Conservation (phyloP, 2,329 filamentous ascomycete genomes). For the Emericellopsis atlantica region DNA sequence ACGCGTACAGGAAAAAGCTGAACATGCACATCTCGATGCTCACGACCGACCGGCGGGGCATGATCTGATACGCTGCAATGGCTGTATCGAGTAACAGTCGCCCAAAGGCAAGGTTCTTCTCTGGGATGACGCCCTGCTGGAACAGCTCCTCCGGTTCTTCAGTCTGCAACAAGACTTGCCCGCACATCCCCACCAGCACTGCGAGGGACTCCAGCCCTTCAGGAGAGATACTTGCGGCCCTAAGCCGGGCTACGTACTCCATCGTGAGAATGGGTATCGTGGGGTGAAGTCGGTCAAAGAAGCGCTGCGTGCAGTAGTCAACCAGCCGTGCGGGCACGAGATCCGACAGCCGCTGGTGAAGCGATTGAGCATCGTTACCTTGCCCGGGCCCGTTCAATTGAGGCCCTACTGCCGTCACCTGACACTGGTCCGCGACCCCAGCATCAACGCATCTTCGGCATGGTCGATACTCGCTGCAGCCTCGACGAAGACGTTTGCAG, state of each 20-base stretch:
- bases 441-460: slow-evolving; percentile 27
- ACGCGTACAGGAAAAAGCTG: slow-evolving; percentile 30
- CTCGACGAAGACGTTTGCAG: slow-evolving; percentile 27
- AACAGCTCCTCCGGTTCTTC: slow-evolving; percentile 20
- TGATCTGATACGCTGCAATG: slow-evolving; percentile 17
- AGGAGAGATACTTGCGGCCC: slow-evolving; percentile 7
- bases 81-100: slow-evolving; percentile 23
- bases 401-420: slow-evolving; percentile 1
- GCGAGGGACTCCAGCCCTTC: slow-evolving; percentile 20
- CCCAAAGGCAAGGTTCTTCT: slow-evolving; percentile 24
- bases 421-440: slow-evolving; percentile 24
- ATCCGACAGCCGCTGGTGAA: slow-evolving; percentile 8
- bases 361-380: not conserved
- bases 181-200: slow-evolving; percentile 23
- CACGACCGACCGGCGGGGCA: slow-evolving; percentile 19
- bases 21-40: slow-evolving; percentile 25
- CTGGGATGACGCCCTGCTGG: slow-evolving; percentile 16
- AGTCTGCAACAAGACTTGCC: slow-evolving; percentile 26
- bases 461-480: slow-evolving; percentile 29
- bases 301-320: slow-evolving; percentile 23
- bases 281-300: slow-evolving; percentile 24
- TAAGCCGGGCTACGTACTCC: slow-evolving; percentile 20
- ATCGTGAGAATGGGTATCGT: slow-evolving; percentile 29
- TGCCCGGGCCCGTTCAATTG: not conserved
- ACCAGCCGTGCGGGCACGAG: slow-evolving; percentile 19